Conservation (phyloP, 495 filamentous ascomycete genomes). For the Daldinia decipiens region DNA sequence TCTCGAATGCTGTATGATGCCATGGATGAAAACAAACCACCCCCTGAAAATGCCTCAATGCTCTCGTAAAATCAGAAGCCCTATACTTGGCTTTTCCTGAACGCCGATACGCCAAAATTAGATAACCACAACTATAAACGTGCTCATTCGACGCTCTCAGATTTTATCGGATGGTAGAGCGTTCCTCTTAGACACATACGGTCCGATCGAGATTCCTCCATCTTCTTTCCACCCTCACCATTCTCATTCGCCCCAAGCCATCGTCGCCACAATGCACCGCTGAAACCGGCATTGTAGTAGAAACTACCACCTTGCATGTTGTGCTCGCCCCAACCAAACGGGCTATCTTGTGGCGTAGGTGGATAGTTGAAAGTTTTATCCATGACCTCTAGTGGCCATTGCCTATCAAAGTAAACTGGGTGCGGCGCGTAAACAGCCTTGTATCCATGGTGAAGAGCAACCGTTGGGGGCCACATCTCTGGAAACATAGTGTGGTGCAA, state of each 20-base stretch:
- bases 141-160: conserved; percentile 37
- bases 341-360: conserved; percentile 62
- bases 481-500: conserved; percentile 82
- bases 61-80: conserved; percentile 30
- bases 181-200: conserved; percentile 84
- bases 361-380: conserved; percentile 75
- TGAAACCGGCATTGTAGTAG: conserved; percentile 61
- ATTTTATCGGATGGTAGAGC: conserved; percentile 85
- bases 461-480: conserved; percentile 84
- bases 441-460: conserved; percentile 82
- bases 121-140: conserved; percentile 3
- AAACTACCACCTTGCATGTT: conserved; percentile 60
- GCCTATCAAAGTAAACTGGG: conserved; percentile 81
- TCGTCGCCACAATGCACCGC: conserved; percentile 56
- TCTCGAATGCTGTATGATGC: conserved; percentile 38
- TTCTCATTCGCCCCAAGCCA: conserved; percentile 60
- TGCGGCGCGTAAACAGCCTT: conserved; percentile 90
- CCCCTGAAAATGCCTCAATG: conserved; percentile 36
- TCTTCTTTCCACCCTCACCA: conserved; percentile 54
- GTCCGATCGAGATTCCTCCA: conserved; percentile 60
- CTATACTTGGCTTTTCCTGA: conserved; percentile 17
- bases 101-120: conserved; percentile 41
- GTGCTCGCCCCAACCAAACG: conserved; percentile 63
- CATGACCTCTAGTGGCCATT: conserved; percentile 75
- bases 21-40: conserved; percentile 32